Evolutionary conservation across 2,329 filamentous ascomycete genomes (phyloP), one percentile per base, ranked within the genome.

Genomic region (Cytospora paraplurivora): DNA sequence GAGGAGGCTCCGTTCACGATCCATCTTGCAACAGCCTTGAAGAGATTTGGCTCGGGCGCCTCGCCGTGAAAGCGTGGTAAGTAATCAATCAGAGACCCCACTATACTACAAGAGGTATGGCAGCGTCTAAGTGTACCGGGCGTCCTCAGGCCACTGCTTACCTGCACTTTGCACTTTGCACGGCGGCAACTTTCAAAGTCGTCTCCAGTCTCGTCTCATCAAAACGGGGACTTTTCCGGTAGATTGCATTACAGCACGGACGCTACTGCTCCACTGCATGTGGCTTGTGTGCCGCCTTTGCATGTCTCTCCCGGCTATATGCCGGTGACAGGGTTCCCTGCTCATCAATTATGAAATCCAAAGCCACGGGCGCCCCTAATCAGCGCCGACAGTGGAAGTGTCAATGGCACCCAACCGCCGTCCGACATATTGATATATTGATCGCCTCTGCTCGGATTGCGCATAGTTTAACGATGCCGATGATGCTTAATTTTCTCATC

Each of bases 201-300:
- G 27, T 27, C 27, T 27, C 27, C 27, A 27, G 27, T 27, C 27
- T 17, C 41, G 56, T 50, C 56, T 55, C 56, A 49, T 62, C 35
- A 53, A 66, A 66, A 66, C 64, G 64, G 64, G 64, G 64, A 58
- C 58, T 66, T 66, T 64, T 59, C 21, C 10, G 7, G 55, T 61
- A 61, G 52, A 66, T 66, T 66, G 64, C 64, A 64, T 59, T 63
- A 55, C 62, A 63, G 61, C 60, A 64, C 62, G 64, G 64, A 60
- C 61, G 37, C 61, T 56, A 61, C 47, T 41, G 64, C 64, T 64
- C 64, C 64, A 66, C 64, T 64, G 59, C 61, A 64, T 47, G 50
- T 65, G 63, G 63, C 59, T 62, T 65, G 59, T 52, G 59, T 55
- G 62, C 41, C 59, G 62, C 41, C 50, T 57, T 61, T 53, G 63